Evolutionary conservation across 2,329 filamentous ascomycete genomes (phyloP).

Genomic region (Trichoderma oligosporum): DNA sequence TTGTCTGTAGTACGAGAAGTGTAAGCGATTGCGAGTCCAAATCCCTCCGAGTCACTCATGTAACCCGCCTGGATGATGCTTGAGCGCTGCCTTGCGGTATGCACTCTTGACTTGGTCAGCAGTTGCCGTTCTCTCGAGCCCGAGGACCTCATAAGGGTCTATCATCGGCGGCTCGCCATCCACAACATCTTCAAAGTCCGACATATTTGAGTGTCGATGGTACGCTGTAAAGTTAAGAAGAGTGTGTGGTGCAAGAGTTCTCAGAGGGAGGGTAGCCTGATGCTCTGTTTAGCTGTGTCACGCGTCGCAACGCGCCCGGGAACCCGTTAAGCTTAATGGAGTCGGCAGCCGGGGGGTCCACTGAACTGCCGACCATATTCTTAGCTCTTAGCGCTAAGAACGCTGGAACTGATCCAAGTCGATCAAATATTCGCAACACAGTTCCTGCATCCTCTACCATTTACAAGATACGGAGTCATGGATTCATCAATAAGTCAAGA

Average conservation of each 20-base stretch:
- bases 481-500: constrained; percentile 32
- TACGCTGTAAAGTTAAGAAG: neutral
- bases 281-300: constrained; percentile 15
- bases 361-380: constrained; percentile 11
- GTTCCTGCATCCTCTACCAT: neutral
- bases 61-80: constrained; percentile 72
- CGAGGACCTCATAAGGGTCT: constrained; percentile 77
- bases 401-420: neutral
- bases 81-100: constrained; percentile 87
- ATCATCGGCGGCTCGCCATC: constrained; percentile 59
- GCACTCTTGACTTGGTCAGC: constrained; percentile 79
- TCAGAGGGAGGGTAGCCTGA: constrained; percentile 16
- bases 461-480: constrained; percentile 22
- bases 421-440: neutral
- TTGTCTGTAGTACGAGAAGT: constrained; percentile 62
- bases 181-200: constrained; percentile 49
- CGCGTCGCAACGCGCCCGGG: constrained; percentile 22
- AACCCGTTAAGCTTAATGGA: constrained; percentile 19
- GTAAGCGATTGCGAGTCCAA: constrained; percentile 21
- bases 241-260: constrained; percentile 1
- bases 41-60: neutral
- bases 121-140: constrained; percentile 66
- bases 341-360: constrained; percentile 3
- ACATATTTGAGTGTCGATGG: constrained; percentile 36
- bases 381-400: neutral